Evolutionary conservation across 352 stramenopile genomes (phyloP), one percentile per base, ranked within the genome.

Genomic region (Pythium aquatile): DNA sequence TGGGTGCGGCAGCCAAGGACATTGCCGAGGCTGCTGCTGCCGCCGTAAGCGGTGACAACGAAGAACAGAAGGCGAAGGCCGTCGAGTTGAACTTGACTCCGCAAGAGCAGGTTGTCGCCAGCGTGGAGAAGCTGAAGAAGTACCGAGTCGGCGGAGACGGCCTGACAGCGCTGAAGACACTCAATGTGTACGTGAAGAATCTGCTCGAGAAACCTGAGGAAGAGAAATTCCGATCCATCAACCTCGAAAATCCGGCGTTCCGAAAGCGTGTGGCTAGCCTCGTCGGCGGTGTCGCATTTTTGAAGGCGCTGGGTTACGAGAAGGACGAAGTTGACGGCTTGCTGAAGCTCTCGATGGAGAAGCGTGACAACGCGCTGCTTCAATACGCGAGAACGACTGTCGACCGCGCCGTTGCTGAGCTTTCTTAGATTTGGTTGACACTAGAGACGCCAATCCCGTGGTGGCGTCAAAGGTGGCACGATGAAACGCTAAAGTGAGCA

Each of bases 211-310:
- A 96, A 55, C 87, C 88, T 0, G 78, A 91, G 2, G 88, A 96
- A 49, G 85, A 96, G 5, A 98, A 97, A 63, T 98, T 96, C 72
- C 85, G 87, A 11, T 86, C 78, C 20, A 96, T 98, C 67, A 97
- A 97, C 69, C 55, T 96, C 30, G 87, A 96, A 44, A 97, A 97
- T 55, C 67, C 85, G 6, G 91, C 90, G 28, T 97, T 97, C 69
- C 91, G 92, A 57, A 93, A 93, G 68, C 88, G 91, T 16, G 90
- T 98, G 46, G 83, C 79, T 30, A 85, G 79, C 49, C 75, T 97
- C 8, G 72, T 95, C 24, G 91, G 91, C 24, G 91, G 91, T 51
- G 72, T 95, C 28, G 78, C 83, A 16, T 85, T 98, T 40, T 75
- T 98, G 32, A 93, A 94, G 61, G 79, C 76, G 24, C 55, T 97